These are phyloP conservation scores for Exserohilum turcica DNA, from an alignment of 2,329 filamentous ascomycete genomes.

Conservation along the genomic window DNA sequence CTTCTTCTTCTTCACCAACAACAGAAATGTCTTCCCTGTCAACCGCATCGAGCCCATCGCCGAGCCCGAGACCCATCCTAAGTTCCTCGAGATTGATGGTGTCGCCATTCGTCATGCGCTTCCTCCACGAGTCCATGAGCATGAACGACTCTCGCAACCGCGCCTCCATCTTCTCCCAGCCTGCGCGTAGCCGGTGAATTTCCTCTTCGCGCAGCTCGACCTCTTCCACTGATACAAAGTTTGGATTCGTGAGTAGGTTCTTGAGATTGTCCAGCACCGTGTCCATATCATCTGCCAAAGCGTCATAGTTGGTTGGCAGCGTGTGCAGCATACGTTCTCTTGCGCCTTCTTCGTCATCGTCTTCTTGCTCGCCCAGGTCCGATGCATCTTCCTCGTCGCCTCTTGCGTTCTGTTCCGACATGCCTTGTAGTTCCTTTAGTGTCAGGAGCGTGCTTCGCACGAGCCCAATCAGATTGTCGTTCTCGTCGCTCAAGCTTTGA, in stretches of 20 bases:
- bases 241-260: slow-evolving; percentile 87
- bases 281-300: slow-evolving; percentile 74
- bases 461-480: slow-evolving; percentile 77
- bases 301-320: slow-evolving; percentile 67
- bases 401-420: slow-evolving; percentile 47
- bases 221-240: slow-evolving; percentile 93
- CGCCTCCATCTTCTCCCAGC: slow-evolving; percentile 92
- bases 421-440: slow-evolving; percentile 67
- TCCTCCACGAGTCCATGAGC: slow-evolving; percentile 92
- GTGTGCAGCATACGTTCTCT: slow-evolving; percentile 49
- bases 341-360: slow-evolving; percentile 44
- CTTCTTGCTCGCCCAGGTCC: slow-evolving; percentile 39
- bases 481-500: slow-evolving; percentile 85
- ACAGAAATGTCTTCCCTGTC: slow-evolving; percentile 38
- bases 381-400: slow-evolving; percentile 35
- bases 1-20: slow-evolving; percentile 32
- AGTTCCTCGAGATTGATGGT: slow-evolving; percentile 66
- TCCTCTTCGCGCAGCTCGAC: slow-evolving; percentile 91
- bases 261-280: slow-evolving; percentile 79
- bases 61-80: slow-evolving; percentile 66
- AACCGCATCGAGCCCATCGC: slow-evolving; percentile 52
- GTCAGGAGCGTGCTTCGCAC: slow-evolving; percentile 73
- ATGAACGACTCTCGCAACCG: slow-evolving; percentile 88
- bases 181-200: slow-evolving; percentile 78
- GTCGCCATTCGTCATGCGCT: slow-evolving; percentile 72